Evolutionary conservation across 148 eudicot species (phyloP).

Genomic region (Amaranthus hypochondriacus): DNA sequence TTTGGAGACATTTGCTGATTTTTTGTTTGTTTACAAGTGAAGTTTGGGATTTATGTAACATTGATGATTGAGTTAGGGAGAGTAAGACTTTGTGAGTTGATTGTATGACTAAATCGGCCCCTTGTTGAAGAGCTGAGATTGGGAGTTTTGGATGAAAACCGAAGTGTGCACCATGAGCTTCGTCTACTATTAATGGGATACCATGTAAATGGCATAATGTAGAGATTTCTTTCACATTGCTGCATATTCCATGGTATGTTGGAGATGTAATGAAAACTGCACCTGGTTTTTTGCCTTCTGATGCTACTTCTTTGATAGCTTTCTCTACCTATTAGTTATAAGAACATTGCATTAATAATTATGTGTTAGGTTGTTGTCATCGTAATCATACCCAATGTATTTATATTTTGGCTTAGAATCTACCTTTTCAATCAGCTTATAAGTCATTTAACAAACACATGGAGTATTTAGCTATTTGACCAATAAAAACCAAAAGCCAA

Average conservation of each 20-base stretch:
- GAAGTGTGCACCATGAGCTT: constrained; percentile 85
- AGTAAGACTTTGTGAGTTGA: constrained; percentile 78
- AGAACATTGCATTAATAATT: background rate
- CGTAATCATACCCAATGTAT: too few species aligned
- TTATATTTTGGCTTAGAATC: too few species aligned
- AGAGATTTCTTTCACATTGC: constrained; percentile 46
- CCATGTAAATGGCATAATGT: constrained; percentile 35
- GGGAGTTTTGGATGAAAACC: constrained; percentile 67
- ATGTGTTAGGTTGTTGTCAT: too few species aligned
- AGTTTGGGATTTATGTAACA: constrained; percentile 54
- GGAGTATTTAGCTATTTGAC: too few species aligned
- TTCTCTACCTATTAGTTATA: constrained; percentile 44
- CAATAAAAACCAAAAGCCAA: too few species aligned
- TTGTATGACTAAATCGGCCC: constrained; percentile 65
- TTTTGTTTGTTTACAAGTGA: constrained; percentile 42
- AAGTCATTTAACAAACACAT: too few species aligned
- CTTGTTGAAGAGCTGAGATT: constrained; percentile 59
- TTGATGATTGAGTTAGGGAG: constrained; percentile 75
- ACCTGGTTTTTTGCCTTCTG: constrained; percentile 50
- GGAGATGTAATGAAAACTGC: constrained; percentile 67
- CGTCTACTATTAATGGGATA: constrained; percentile 68
- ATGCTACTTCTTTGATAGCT: constrained; percentile 47
- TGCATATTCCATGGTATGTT: constrained; percentile 70
- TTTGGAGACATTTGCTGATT: constrained; percentile 56
- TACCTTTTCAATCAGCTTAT: too few species aligned